Evolutionary conservation across 2,329 filamentous ascomycete genomes (phyloP), one percentile per base, ranked within the genome.

Genomic region (Cladosporium sp.): DNA sequence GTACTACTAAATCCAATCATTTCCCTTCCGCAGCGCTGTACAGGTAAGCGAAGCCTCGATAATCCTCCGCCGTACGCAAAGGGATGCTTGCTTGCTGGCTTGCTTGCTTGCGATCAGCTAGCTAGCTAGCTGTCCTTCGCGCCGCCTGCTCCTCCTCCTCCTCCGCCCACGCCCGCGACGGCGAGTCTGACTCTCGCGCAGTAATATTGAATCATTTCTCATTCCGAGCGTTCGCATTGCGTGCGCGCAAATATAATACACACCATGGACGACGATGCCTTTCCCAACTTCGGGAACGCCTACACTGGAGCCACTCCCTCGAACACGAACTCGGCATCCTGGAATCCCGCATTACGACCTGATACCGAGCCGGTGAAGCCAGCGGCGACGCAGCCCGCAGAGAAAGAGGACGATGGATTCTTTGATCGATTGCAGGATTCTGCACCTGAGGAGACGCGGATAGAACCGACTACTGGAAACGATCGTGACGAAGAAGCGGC

Each of bases 241-340:
- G 35, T 59, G 55, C 35, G 50, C 62, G 37, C 56, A n/a, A 62
- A 18, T 55, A 28, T 63, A 26, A 53, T 52, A 53, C 37, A 57
- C 49, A 71, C 63, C 58, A 72, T 72, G 70, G 71, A 67, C 65
- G 71, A 75, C 65, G 67, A 73, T 69, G 75, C 77, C 33, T 76
- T 70, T 26, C 78, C 78, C 65, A 76, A 80, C 71, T 79, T 78
- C 69, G 76, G 77, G 58, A 77, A 77, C 72, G 79, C 79, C 58
- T 78, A 74, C 69, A 70, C 69, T 50, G 72, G 71, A 67, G 67
- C 35, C 50, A 63, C 50, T 65, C 68, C 57, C 21, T 44, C 60
- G 14, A 52, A 12, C 49, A 35, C 58, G 18, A 29, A 29, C 33
- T 63, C 60, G 35, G 60, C 60, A n/a, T 63, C 60, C 50, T 63